Base-by-base conservation (phyloP, 495 filamentous ascomycete genomes). In the Amniculicola lignicola region DNA sequence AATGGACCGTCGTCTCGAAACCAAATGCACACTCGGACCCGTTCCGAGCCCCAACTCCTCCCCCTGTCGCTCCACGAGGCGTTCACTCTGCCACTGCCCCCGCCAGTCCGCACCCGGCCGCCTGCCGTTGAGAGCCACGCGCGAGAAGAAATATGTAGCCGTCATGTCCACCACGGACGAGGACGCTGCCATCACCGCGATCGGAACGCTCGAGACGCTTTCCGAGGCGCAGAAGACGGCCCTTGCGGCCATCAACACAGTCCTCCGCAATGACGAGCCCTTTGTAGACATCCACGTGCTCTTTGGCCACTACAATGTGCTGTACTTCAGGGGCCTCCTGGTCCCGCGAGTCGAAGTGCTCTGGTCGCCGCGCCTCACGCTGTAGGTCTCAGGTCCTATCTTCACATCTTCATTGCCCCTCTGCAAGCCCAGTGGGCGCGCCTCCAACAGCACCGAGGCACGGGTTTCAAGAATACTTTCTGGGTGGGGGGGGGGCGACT, bases 251-350 rank as follows among this genome's bases (percentile, higher is more conserved):
- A 61, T 71, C 42, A 57, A 63, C 38, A 42, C 19, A 1, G 54
- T 67, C 12, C 51, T 71, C 0, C 12, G 38, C 31, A 44, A 54
- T 23, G 58, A 56, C n/a, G 55, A 65, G 35, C 65, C 67, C 1
- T 68, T 65, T 46, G 63, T 68, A 23, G 65, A 71, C 41, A 63
- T 71, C n/a, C 65, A 71, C 24, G 56, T 65, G 37, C 55, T 71
- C 1, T 71, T 71, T 33, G 33, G 52, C 2, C 45, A 58, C 46
- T 70, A 68, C 57, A 60, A 71, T 42, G 51, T 55, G 7, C 46
- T 71, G 19, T 71, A 71, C 54, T 71, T 71, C 45, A 61, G 67
- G 10, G 41, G 38, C 9, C 59, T 69, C 3, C 63, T 71, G 12
- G 45, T 65, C 2, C 63, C 63, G 1, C 54, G 59, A 10, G 67